Evolutionary conservation across 1,139 yeast genomes (phyloP), one percentile per base, ranked within the genome.

Genomic region (Suhomyces taliae): DNA sequence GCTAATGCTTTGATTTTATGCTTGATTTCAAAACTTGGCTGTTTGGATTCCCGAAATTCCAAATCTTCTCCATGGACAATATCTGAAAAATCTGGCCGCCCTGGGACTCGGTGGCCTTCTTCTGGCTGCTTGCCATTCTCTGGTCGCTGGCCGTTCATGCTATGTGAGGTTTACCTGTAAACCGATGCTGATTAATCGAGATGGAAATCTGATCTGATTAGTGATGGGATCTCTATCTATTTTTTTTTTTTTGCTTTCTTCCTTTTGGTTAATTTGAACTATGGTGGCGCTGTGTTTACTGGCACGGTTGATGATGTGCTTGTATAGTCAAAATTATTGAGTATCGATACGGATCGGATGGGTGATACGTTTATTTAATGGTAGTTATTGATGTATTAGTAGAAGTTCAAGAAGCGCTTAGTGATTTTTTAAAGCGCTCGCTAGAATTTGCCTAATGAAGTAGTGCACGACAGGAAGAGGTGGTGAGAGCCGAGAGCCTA

Each of bases 31-130:
- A 52, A 50, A 34, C 42, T 46, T 14, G 50, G 49, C 26, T 59
- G 53, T 11, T 53, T 46, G 11, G 66, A 57, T 39, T 60, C 61
- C 26, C 70, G 63, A 53, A 70, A 67, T 49, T 70, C 76, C 44
- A 67, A 53, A 43, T 70, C 75, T 52, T 71, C 76, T 34, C 76
- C 77, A 36, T 70, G 75, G 8, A 72, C 68, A 15, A 63, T 53
- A 49, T 70, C 76, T 12, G 75, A 69, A 51, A 72, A 71, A 55
- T 70, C 75, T 37, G 32, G 32, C 55, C 37, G n/a, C 40, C 45
- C 19, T 39, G 37, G 41, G 34, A 41, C 32, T 35, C 27, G 37
- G 37, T 29, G 9, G 11, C n/a, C 32, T 11, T 29, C 32, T 29
- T 9, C 11, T 29, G 32, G 32, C n/a, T 11, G 32, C 32, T 29